Evolutionary conservation across 106 monocot species (phyloP).

Genomic region (Narthecium ossifragum): DNA sequence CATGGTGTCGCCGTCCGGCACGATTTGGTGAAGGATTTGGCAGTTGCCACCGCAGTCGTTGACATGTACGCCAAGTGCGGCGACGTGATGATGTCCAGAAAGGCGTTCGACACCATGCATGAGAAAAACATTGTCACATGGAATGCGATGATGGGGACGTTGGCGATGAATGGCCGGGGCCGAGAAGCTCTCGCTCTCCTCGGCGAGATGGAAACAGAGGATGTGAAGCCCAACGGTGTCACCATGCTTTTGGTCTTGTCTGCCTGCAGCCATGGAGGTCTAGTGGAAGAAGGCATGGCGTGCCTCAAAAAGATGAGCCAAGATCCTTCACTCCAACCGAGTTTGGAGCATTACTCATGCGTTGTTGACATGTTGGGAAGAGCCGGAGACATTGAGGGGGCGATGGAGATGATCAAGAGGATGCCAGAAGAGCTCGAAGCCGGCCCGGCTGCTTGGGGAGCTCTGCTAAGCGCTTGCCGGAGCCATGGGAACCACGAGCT

Average conservation of each 20-base stretch:
- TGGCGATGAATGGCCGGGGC: conserved; percentile 69
- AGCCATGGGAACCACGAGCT: conserved; percentile 33
- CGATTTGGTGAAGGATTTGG: conserved; percentile 20
- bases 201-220: conserved; percentile 30
- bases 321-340: conserved; percentile 24
- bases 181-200: conserved; percentile 50
- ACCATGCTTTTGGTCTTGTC: conserved; percentile 62
- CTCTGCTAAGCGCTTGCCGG: conserved; percentile 74
- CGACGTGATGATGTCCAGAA: conserved; percentile 29
- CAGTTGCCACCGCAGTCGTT: conserved; percentile 45
- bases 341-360: conserved; percentile 65
- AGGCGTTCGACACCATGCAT: conserved; percentile 45
- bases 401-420: conserved; percentile 31
- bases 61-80: conserved; percentile 83
- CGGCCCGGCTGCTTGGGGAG: conserved; percentile 56
- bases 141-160: conserved; percentile 73
- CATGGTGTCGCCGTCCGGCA: conserved; percentile 47
- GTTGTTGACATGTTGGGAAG: conserved; percentile 82
- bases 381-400: conserved; percentile 45
- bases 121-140: conserved; percentile 55
- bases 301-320: conserved; percentile 33
- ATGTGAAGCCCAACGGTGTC: conserved; percentile 55
- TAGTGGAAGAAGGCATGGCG: conserved; percentile 59
- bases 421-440: conserved; percentile 33
- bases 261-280: conserved; percentile 72